Evolutionary conservation across 225 moss, liverwort and hornwort species (phyloP), one percentile per base, ranked within the genome.

Genomic region (Pleurozium schreberi): DNA sequence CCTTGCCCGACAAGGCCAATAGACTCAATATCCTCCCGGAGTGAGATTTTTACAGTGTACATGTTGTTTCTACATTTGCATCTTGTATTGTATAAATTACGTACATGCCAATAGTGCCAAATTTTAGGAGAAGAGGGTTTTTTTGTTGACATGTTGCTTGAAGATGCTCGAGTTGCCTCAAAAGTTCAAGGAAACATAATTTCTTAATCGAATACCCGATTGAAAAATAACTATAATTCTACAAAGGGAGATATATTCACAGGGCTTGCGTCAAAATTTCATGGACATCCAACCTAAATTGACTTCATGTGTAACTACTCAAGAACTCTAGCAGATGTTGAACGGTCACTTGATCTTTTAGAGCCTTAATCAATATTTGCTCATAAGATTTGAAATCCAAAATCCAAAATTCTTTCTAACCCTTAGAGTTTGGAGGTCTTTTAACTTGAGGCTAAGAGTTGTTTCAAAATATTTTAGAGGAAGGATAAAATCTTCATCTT

Each of bases 161-260:
- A 15, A 43, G 3, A 42, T 27, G 43, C 27, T 3, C 3, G 3
- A 0, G 1, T 1, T 28, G 0, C 1, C 0, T 4, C 3, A 6
- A 73, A 45, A 28, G 3, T 45, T 30, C 1, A 45, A 2, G 17
- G 6, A 0, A 45, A 1, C 5, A 45, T 28, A 42, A 27, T 3
- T 42, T 43, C 43, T 15, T 0, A 70, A 26, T 0, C 1, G 5
- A 1, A 14, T 2, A 28, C 6, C 5, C 3, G 1, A 43, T 26
- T 2, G 5, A 45, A 73, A 73, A 70, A 14, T 4, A 25, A 12
- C 1, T 5, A 65, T 14, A 66, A 14, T 42, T 14, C 3, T 1
- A 14, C 3, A 25, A 4, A 26, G 1, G 2, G 18, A 5, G 2
- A 12, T 12, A 68, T 23, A 4, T 23, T 68, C 4, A n/a, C 7